Conservation (phyloP, 1,284 basidiomycete species). For the Heterobasidion occidentale region DNA sequence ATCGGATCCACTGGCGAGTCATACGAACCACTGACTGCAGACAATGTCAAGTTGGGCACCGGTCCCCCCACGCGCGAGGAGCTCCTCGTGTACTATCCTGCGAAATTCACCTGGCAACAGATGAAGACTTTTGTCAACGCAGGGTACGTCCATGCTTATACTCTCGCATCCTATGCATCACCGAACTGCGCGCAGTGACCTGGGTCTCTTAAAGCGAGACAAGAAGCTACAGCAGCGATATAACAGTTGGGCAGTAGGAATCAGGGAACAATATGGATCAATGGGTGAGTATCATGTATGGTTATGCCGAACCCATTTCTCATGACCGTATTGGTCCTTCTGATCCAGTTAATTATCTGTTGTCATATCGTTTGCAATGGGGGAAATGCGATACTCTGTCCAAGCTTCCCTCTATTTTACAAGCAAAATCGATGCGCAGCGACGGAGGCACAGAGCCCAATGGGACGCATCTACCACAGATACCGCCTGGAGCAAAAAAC, state of each 20-base stretch:
- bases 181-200: conserved; percentile 42
- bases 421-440: neutral
- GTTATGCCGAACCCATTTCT: no score
- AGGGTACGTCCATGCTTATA: conserved; percentile 34
- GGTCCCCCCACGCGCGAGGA: conserved; percentile 65
- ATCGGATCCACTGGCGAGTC: neutral
- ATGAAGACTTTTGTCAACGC: conserved; percentile 71
- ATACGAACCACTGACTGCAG: conserved; percentile 1
- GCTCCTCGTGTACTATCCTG: conserved; percentile 56
- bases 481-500: conserved; percentile 26
- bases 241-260: conserved; percentile 44
- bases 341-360: conserved; percentile 55
- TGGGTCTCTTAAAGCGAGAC: conserved; percentile 72
- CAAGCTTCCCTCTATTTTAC: conserved; percentile 18
- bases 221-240: conserved; percentile 60
- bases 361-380: conserved; percentile 63
- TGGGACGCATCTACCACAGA: conserved; percentile 14
- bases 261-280: conserved; percentile 56
- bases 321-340: neutral
- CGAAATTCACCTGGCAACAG: conserved; percentile 68
- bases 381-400: conserved; percentile 58
- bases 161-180: neutral
- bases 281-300: conserved; percentile 32
- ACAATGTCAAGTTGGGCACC: conserved; percentile 33
- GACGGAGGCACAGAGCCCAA: neutral